Evolutionary conservation across 345 rosid genomes (phyloP).

Genomic region (Physaria fendleri): DNA sequence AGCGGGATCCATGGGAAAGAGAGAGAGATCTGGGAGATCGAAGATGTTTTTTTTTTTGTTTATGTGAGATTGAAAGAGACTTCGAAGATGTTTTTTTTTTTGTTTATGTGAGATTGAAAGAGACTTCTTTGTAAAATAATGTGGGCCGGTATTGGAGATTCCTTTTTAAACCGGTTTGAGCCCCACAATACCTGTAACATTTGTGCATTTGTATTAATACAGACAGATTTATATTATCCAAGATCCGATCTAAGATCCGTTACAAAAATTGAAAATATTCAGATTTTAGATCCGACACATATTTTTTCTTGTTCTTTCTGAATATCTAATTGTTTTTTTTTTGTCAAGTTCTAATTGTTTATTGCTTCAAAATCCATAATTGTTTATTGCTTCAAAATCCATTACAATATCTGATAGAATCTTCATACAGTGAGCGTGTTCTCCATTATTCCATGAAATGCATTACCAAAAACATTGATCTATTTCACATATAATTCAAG

Average conservation of each 20-base stretch:
- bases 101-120: too few species aligned
- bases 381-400: not conserved
- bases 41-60: too few species aligned
- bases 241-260: not conserved
- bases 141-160: constrained; percentile 16
- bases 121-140: too few species aligned
- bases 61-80: too few species aligned
- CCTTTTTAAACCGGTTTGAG: constrained; percentile 4
- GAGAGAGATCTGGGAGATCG: constrained; percentile 24
- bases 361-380: not conserved
- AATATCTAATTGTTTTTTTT: not conserved
- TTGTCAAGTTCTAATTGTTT: too few species aligned
- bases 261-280: not conserved
- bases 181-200: too few species aligned
- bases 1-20: constrained; percentile 24
- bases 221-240: too few species aligned
- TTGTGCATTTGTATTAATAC: too few species aligned
- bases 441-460: not conserved
- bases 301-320: not conserved
- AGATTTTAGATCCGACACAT: too few species aligned
- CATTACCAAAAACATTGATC: not conserved
- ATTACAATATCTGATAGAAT: not conserved
- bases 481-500: not conserved
- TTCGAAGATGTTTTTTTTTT: too few species aligned
- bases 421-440: not conserved